phyloP scores from a whole-genome alignment of 2,329 filamentous ascomycete genomes.

The Rugonectria rugulosa region DNA sequence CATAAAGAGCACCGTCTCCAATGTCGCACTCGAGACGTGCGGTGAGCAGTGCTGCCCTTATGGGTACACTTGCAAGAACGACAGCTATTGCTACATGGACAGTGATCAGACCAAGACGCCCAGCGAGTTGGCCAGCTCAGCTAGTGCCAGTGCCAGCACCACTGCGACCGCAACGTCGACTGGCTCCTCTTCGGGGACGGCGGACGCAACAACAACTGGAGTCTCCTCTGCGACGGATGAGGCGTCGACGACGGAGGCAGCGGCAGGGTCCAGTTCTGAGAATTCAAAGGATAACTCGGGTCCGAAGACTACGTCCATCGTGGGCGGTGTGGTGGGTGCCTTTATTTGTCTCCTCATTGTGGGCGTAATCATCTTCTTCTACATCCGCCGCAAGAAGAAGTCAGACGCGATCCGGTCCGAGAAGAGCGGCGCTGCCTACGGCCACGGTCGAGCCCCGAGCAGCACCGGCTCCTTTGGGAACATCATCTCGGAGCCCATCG shows the following conservation, averaged over 20 bases:
- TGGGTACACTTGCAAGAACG: conserved; percentile 69
- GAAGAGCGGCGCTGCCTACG: conserved; percentile 31
- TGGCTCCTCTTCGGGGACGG: neutral
- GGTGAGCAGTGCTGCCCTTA: conserved; percentile 72
- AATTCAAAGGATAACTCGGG: conserved; percentile 31
- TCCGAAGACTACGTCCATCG: conserved; percentile 48
- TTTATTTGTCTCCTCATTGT: conserved; percentile 51
- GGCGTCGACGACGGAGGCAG: conserved; percentile 24
- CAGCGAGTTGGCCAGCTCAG: conserved; percentile 25
- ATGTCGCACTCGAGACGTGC: conserved; percentile 63
- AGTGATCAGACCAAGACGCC: neutral
- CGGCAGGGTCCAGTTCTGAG: conserved; percentile 22
- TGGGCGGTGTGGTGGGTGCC: conserved; percentile 58
- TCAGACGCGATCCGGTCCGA: conserved; percentile 24
- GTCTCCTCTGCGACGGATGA: conserved; percentile 31
- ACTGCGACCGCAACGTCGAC: conserved; percentile 30
- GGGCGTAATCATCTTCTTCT: conserved; percentile 50
- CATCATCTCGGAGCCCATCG: conserved; percentile 66
- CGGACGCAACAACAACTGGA: conserved; percentile 19
- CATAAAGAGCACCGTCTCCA: conserved; percentile 72
- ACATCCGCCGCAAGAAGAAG: conserved; percentile 45
- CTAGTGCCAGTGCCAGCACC: conserved; percentile 30
- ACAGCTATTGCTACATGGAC: conserved; percentile 11
- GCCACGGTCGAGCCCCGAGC: conserved; percentile 25
- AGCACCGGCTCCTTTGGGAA: conserved; percentile 44